These are phyloP conservation scores for Diaporthe velutina DNA, from an alignment of 2,329 filamentous ascomycete species.

Conservation along the genomic window DNA sequence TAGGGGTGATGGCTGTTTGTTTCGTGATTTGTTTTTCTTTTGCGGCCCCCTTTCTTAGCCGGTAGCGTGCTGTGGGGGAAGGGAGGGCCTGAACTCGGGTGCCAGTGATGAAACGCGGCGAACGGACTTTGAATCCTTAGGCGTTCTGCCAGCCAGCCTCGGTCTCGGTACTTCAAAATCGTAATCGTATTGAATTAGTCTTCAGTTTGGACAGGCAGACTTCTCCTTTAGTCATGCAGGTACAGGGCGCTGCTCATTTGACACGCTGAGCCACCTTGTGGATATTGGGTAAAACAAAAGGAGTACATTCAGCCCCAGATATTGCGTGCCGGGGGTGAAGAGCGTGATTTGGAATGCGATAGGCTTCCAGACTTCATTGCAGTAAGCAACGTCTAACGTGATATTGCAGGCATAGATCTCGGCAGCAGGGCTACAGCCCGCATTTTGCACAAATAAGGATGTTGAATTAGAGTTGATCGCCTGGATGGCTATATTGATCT, in stretches of 20 bases:
- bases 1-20: conserved; percentile 21
- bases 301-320: neutral
- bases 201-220: neutral
- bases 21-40: conserved; percentile 25
- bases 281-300: neutral
- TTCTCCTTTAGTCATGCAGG: neutral
- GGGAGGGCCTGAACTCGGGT: neutral
- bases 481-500: conserved; percentile 1
- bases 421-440: neutral
- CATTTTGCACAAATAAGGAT: conserved; percentile 11
- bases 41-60: neutral
- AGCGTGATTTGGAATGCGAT: neutral
- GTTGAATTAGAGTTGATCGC: conserved; percentile 21
- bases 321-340: neutral
- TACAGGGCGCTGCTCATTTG: neutral
- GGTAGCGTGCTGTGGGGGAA: conserved; percentile 4
- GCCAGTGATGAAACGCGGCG: conserved; percentile 22
- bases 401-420: neutral
- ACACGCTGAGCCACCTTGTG: conserved; percentile 1
- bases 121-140: conserved; percentile 1
- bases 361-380: neutral
- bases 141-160: neutral
- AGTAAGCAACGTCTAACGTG: neutral
- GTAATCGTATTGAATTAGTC: neutral
- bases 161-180: neutral